Base-by-base conservation (phyloP, 306 rosid species). In the Castanea crenata region DNA sequence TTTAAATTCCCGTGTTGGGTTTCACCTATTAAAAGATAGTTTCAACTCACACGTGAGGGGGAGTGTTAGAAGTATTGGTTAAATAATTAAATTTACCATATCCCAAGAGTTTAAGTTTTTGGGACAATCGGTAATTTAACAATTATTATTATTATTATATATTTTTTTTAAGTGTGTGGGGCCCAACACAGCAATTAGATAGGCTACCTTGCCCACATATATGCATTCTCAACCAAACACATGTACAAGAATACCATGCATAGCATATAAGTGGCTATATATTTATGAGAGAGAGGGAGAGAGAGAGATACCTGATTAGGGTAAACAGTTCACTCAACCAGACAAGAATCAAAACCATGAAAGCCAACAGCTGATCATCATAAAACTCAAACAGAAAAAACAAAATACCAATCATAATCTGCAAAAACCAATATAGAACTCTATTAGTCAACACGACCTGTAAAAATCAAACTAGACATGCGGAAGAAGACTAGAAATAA, bases 241-340 rank as follows among this genome's bases (percentile, higher is more conserved):
- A 76, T 41, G 34, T 61, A 49, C 0, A 38, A 68, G 74, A 14
- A 67, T 71, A 74, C 61, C 62, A 73, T 49, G 32, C 20, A 34
- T 31, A 20, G 64, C 14, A 52, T 78, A 67, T 8, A 25, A 67
- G 51, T 67, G 11, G 57, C 76, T 35, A 27, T 55, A 61, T 52
- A 73, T 32, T 19, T 57, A 27, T 11, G 62, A 70, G 75, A 55
- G 72, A 54, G 74, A 61, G 85, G 23, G 23, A 85, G 74, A 74
- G 80, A 80, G 81, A 86, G 74, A 71, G 62, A 70, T 15, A 95
- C 99, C 99, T 95, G 69, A 95, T 89, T 38, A 95, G 91, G 13
- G 99, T 95, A 78, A 95, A 95, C 35, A 95, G 86, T 83, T 95
- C 99, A 68, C 99, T 93, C 87, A 95, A 81, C 99, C 99, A 95